Base-by-base conservation (phyloP, 1,284 basidiomycete species). In the Omphalotus olearius region DNA sequence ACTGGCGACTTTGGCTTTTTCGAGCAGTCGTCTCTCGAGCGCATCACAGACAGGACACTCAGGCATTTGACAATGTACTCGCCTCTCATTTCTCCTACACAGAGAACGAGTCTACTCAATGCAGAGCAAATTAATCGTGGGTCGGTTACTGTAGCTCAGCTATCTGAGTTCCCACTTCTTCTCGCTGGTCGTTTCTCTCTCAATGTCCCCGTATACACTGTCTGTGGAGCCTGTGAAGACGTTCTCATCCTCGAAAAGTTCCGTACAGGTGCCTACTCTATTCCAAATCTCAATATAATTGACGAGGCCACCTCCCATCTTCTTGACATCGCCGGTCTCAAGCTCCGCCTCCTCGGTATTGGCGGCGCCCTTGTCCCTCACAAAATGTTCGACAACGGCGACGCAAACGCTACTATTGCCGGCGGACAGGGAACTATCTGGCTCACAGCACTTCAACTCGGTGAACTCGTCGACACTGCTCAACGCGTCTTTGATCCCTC, bases 1-100 rank as follows among this genome's bases (percentile, higher is more conserved):
- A 98, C 95, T 0, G 97, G 97, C 52, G 97, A 99, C 75, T 99
- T 99, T 85, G 97, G 97, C 53, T 98, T 99, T 71, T 97, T 97
- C 69, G 93, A 94, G 68, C 73, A 80, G 17, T 80, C 80, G 55
- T 93, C 89, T 66, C 75, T 97, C 50, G 88, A 89, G 37, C 79
- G 92, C 58, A 96, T 98, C 74, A 91, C 89, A 64, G 94, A 97
- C 78, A 83, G 92, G 59, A 94, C 96, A 39, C 85, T 99, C 17
- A 89, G 93, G 61, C 97, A 99, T 69, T 83, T 98, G 53, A 88
- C 97, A 28, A 92, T 93, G 78, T 99, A 99, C 72, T 98, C 95
- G 14, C 94, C 96, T n/a, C 85, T 98, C 56, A 91, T 99, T 57
- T 79, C 92, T 4, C 77, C 81, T 23, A 78, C 85, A 0, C 88